Percentiles rank a stretch among this genome's conserved stretches.
Conservation (phyloP, 2,329 filamentous ascomycete genomes). For the Claviceps maximensis region DNA sequence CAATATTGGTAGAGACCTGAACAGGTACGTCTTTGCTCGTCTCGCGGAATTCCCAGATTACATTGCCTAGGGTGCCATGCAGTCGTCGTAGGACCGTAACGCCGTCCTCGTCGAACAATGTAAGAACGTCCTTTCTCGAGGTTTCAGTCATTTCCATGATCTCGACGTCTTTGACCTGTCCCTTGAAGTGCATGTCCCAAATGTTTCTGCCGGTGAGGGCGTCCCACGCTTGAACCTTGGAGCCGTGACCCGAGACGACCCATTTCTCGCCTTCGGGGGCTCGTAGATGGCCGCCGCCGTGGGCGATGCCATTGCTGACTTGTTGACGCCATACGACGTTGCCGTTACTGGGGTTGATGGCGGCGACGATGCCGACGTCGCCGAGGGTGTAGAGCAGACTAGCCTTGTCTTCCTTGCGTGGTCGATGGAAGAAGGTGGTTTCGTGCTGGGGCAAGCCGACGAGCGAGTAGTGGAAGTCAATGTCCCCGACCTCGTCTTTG, state of each 20-base stretch:
- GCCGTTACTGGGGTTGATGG: conserved; percentile 79
- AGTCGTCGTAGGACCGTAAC: conserved; percentile 54
- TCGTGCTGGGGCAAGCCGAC: conserved; percentile 69
- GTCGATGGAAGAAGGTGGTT: conserved; percentile 90
- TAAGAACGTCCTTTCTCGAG: conserved; percentile 56
- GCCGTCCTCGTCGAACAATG: conserved; percentile 48
- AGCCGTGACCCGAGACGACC: conserved; percentile 59
- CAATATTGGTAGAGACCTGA: conserved; percentile 57
- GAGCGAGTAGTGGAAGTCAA: conserved; percentile 88
- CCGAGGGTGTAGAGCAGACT: conserved; percentile 86
- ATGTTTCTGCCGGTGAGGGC: conserved; percentile 65
- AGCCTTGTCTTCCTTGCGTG: conserved; percentile 67
- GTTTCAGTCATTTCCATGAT: conserved; percentile 57
- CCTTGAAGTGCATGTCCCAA: conserved; percentile 56
- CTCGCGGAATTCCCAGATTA: conserved; percentile 69
- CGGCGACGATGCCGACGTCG: conserved; percentile 70
- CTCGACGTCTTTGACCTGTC: conserved; percentile 55
- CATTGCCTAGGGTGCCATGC: conserved; percentile 55
- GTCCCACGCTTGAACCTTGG: conserved; percentile 67
- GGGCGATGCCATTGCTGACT: conserved; percentile 38
- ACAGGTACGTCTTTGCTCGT: conserved; percentile 56
- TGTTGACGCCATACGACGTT: conserved; percentile 76
- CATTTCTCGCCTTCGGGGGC: conserved; percentile 69
- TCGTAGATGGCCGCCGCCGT: conserved; percentile 42
- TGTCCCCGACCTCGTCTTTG: conserved; percentile 76